Percentiles rank a stretch among this genome's conserved stretches.
These are phyloP conservation scores for Albugo laibachii DNA, from an alignment of 352 stramenopile species.

Conservation along the genomic window DNA sequence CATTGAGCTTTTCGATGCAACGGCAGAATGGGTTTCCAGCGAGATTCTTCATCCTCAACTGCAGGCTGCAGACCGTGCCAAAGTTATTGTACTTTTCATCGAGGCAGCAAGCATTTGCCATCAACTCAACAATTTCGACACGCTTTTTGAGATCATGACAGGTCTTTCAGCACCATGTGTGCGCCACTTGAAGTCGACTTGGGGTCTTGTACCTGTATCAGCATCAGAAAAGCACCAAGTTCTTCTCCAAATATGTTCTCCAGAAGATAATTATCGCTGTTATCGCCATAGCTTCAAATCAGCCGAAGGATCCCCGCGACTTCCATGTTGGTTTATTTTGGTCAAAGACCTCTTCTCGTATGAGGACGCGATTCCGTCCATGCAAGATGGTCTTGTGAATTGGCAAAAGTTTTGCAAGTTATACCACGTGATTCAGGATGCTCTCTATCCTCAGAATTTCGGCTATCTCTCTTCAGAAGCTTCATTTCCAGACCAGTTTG, in stretches of 20 bases:
- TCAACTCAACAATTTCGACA: slow-evolving; percentile 81
- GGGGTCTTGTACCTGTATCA: slow-evolving; percentile 38
- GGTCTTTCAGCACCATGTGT: slow-evolving; percentile 64
- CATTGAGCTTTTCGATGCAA: slow-evolving; percentile 74
- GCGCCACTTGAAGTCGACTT: slow-evolving; percentile 66
- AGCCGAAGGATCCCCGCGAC: slow-evolving; percentile 46
- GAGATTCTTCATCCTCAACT: slow-evolving; percentile 74
- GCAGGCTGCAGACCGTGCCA: slow-evolving; percentile 55
- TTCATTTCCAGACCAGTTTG: neutral
- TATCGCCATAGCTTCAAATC: slow-evolving; percentile 67
- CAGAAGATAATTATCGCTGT: slow-evolving; percentile 72
- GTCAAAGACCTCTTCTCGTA: slow-evolving; percentile 76
- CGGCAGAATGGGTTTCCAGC: slow-evolving; percentile 71
- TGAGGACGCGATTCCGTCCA: slow-evolving; percentile 74
- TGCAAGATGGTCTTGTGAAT: slow-evolving; percentile 63
- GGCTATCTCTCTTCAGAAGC: slow-evolving; percentile 27
- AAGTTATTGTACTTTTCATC: slow-evolving; percentile 71
- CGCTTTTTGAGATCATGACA: slow-evolving; percentile 65
- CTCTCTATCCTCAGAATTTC: slow-evolving; percentile 56
- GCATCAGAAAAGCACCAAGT: slow-evolving; percentile 62
- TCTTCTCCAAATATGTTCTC: slow-evolving; percentile 61
- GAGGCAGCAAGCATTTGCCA: slow-evolving; percentile 64
- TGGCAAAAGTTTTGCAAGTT: slow-evolving; percentile 79
- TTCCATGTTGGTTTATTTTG: slow-evolving; percentile 74
- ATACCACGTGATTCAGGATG: slow-evolving; percentile 55